Percentiles rank a stretch among this genome's conserved stretches.
Evolutionary conservation across 2,329 filamentous ascomycete species (phyloP).

Genomic region (Venturia pyrina): DNA sequence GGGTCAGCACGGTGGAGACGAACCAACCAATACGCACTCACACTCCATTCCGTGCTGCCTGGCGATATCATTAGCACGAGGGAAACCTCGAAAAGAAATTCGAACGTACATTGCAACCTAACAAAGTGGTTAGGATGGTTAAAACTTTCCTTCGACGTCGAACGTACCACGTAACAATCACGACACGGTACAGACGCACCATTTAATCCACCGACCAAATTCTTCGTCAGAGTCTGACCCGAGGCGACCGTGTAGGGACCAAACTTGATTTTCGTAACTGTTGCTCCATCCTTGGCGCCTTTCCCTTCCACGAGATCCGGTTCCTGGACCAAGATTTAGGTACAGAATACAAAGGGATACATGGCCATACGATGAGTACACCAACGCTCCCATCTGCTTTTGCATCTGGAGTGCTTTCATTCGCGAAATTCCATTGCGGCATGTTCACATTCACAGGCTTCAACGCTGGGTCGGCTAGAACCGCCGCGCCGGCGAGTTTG

Average conservation of each 20-base stretch:
- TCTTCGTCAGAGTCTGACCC: not conserved
- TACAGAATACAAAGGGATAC: not conserved
- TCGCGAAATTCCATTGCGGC: slow-evolving; percentile 5
- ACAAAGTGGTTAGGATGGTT: not conserved
- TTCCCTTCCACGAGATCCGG: slow-evolving; percentile 4
- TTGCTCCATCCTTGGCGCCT: not conserved
- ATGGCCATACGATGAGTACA: not conserved
- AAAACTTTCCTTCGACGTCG: not conserved
- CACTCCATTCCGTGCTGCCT: slow-evolving; percentile 1
- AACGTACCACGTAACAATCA: not conserved
- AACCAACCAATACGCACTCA: not conserved
- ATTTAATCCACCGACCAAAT: not conserved
- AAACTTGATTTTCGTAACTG: not conserved
- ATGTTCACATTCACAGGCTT: not conserved
- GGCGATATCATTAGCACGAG: not conserved
- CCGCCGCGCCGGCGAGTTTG: not conserved
- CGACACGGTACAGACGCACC: not conserved
- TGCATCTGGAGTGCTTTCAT: not conserved
- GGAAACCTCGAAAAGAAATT: not conserved
- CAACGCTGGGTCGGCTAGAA: not conserved
- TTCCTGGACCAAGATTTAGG: not conserved
- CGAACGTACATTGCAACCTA: not conserved
- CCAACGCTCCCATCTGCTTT: slow-evolving; percentile 1
- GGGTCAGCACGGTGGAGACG: not conserved
- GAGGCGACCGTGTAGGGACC: not conserved